These are phyloP conservation scores for Aspergillus sp. DNA, from an alignment of 2,329 filamentous ascomycete genomes.

Conservation along the genomic window DNA sequence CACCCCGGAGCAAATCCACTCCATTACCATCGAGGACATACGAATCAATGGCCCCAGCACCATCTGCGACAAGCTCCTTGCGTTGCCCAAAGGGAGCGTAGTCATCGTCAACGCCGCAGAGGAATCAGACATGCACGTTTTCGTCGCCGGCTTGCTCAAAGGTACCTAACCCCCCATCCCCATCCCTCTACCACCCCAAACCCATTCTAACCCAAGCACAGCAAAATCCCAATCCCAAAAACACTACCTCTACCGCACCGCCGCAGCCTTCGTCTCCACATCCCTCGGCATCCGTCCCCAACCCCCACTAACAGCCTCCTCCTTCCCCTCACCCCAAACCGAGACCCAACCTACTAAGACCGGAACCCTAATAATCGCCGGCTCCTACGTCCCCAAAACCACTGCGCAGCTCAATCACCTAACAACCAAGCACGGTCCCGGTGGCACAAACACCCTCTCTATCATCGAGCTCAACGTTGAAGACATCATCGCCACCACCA, in stretches of 20 bases:
- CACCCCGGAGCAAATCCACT: constrained; percentile 40
- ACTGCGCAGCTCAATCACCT: constrained; percentile 56
- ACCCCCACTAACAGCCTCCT: constrained; percentile 53
- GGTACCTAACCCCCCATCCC: constrained; percentile 21
- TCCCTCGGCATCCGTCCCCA: constrained; percentile 56
- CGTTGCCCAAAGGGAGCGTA: constrained; percentile 42
- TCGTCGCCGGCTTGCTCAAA: constrained; percentile 52
- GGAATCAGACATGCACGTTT: constrained; percentile 58
- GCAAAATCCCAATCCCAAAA: constrained; percentile 26
- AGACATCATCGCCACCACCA: constrained; percentile 46
- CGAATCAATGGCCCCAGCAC: constrained; percentile 47
- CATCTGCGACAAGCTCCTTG: constrained; percentile 46
- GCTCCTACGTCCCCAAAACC: constrained; percentile 62
- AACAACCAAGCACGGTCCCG: constrained; percentile 38
- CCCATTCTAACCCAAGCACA: background rate
- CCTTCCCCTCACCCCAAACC: constrained; percentile 24
- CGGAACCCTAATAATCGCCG: constrained; percentile 58
- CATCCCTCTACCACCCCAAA: background rate
- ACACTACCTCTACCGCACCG: constrained; percentile 50
- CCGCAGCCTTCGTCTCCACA: constrained; percentile 52
- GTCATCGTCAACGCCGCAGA: constrained; percentile 57
- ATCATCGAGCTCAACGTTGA: constrained; percentile 53
- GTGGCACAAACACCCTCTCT: constrained; percentile 39
- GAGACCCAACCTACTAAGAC: constrained; percentile 23
- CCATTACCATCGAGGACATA: constrained; percentile 53